Base-by-base conservation (phyloP, 805 yeast genomes). In the Ogataea pilisensis region DNA sequence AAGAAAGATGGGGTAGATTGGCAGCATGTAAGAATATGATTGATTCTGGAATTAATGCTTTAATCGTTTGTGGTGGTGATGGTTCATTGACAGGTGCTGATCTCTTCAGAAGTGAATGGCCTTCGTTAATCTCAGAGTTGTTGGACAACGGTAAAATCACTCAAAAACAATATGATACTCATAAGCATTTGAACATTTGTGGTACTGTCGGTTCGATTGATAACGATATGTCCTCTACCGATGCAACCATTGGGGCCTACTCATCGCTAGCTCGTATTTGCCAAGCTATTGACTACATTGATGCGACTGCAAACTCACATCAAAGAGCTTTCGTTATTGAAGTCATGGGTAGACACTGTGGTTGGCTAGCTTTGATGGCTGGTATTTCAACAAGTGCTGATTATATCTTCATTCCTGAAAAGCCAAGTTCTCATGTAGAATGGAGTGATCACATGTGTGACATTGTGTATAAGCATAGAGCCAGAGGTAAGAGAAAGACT, bases 321-420 rank as follows among this genome's bases (percentile, higher is more conserved):
- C 82, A 88, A 24, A 69, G 95, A 58, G 93, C 91, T 4, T 85
- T 85, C 55, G 86, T 85, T 31, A 80, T 85, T 31, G 95, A 85
- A 66, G 95, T 85, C 16, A 85, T 85, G 95, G 95, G 95, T 45
- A 73, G 95, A 64, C 89, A 85, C 61, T 85, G 95, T 69, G 95
- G 95, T 48, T 85, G 95, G 95, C 70, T 85, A 48, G 91, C 85
- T 1, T 66, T 85, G 46, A 78, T 83, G 84, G 80, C 91, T 14
- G 95, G 93, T 49, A 71, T 85, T 44, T 76, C 88, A 12, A 79
- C 88, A 13, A 78, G 89, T 48, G 91, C 95, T 2, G 95, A 85
- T 61, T 85, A 75, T 54, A 80, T 85, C 35, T 77, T 85, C 54
- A 83, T 85, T 48, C 95, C 95, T 14, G 95, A 85, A 62, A 75